A percentile compares a stretch with the other conserved stretches of the same genome.
Conservation (phyloP, 495 filamentous ascomycete species). For the Aspergillus haitiensis region DNA sequence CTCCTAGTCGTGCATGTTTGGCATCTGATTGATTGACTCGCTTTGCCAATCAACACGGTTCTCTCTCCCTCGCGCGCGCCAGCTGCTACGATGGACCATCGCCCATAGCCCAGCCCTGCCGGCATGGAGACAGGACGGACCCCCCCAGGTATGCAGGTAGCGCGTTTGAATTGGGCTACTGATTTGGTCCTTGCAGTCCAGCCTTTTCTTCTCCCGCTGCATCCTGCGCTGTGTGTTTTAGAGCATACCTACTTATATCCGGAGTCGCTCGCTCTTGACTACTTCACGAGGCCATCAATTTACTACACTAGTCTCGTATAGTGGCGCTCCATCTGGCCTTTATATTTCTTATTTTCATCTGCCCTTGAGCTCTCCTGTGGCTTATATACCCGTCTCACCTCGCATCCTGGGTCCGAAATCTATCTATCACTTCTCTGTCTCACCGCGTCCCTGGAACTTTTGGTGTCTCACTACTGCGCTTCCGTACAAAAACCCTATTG, state of each 20-base stretch:
- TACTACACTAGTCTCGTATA: neutral
- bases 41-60: slow-evolving; percentile 23
- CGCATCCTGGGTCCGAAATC: slow-evolving; percentile 8
- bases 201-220: slow-evolving; percentile 14
- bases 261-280: slow-evolving; percentile 19
- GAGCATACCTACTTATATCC: slow-evolving; percentile 15
- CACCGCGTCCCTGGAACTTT: slow-evolving; percentile 21
- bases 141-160: slow-evolving; percentile 22
- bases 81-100: slow-evolving; percentile 13
- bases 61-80: slow-evolving; percentile 21
- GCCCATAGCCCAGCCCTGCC: slow-evolving; percentile 7
- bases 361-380: slow-evolving; percentile 8
- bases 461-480: slow-evolving; percentile 35
- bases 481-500: slow-evolving; percentile 23
- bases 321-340: neutral
- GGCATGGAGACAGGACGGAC: slow-evolving; percentile 14
- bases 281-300: slow-evolving; percentile 16
- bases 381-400: slow-evolving; percentile 8
- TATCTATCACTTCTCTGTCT: slow-evolving; percentile 26
- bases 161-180: slow-evolving; percentile 20
- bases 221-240: neutral
- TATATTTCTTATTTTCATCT: slow-evolving; percentile 11
- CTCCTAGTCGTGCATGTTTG: slow-evolving; percentile 17
- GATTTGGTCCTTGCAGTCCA: slow-evolving; percentile 24
- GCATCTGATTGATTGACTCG: slow-evolving; percentile 22